These are phyloP conservation scores for Aspergillus tanneri DNA, from an alignment of 2,329 filamentous ascomycete genomes.

Conservation along the genomic window DNA sequence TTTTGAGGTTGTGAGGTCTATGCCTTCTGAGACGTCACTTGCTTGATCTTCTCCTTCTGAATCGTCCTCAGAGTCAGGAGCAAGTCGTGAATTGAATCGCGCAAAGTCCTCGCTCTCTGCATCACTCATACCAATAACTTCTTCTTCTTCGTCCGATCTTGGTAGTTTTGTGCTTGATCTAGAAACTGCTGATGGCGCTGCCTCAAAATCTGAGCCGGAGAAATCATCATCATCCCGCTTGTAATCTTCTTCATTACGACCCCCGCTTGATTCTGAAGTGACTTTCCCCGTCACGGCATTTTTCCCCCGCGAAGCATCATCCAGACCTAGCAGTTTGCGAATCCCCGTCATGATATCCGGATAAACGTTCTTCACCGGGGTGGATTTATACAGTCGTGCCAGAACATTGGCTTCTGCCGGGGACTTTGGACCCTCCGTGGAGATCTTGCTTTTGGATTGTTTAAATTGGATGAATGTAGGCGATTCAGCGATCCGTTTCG, in stretches of 20 bases:
- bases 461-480: constrained; percentile 47
- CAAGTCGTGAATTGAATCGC: constrained; percentile 38
- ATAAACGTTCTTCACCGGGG: constrained; percentile 57
- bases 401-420: constrained; percentile 56
- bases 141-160: constrained; percentile 16
- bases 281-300: constrained; percentile 11
- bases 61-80: constrained; percentile 28
- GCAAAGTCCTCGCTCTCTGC: constrained; percentile 30
- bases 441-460: constrained; percentile 32
- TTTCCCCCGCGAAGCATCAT: constrained; percentile 23
- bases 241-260: too few relatives aligned
- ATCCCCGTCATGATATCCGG: constrained; percentile 47
- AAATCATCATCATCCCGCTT: not conserved
- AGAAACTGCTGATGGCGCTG: not conserved
- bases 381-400: constrained; percentile 60
- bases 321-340: constrained; percentile 39
- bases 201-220: not conserved
- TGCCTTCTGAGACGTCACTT: constrained; percentile 13
- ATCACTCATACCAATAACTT: constrained; percentile 22
- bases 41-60: constrained; percentile 21
- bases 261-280: constrained; percentile 4
- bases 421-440: constrained; percentile 41
- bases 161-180: constrained; percentile 2
- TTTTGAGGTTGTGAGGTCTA: not conserved
- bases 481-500: constrained; percentile 56